These are phyloP conservation scores for Suillus plorans DNA, from an alignment of 768 basidiomycete genomes.

Conservation along the genomic window DNA sequence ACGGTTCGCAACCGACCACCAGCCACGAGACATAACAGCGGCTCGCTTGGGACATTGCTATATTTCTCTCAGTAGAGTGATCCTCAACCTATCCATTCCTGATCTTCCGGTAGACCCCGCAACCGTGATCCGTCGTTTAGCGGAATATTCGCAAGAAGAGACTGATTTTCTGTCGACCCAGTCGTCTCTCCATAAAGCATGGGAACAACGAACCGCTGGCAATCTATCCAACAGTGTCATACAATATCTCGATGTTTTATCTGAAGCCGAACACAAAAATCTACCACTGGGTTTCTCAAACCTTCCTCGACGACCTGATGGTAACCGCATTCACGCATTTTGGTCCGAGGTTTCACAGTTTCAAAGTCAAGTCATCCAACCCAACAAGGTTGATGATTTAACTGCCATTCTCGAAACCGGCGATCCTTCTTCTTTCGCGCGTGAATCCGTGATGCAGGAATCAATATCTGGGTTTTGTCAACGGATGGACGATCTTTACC, in stretches of 20 bases:
- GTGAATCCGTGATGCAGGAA: constrained; percentile 75
- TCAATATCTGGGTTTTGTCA: constrained; percentile 77
- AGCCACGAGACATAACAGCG: constrained; percentile 23
- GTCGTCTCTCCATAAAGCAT: constrained; percentile 48
- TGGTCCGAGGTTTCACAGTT: constrained; percentile 83
- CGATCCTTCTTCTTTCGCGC: constrained; percentile 40
- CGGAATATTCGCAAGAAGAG: constrained; percentile 45
- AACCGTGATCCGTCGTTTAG: constrained; percentile 51
- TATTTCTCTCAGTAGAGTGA: constrained; percentile 56
- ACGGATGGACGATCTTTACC: constrained; percentile 66
- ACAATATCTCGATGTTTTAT: constrained; percentile 39
- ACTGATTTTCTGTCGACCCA: constrained; percentile 44
- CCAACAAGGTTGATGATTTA: constrained; percentile 52
- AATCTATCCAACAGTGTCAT: constrained; percentile 51
- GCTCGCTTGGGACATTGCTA: constrained; percentile 49
- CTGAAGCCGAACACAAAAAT: constrained; percentile 31
- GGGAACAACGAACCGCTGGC: constrained; percentile 60
- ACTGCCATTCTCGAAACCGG: constrained; percentile 34
- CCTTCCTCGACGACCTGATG: constrained; percentile 38
- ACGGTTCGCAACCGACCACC: constrained; percentile 13
- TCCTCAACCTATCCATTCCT: constrained; percentile 78
- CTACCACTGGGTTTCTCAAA: constrained; percentile 23
- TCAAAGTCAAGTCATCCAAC: constrained; percentile 51
- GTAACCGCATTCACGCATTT: constrained; percentile 56
- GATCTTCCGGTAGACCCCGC: constrained; percentile 87